phyloP scores from a whole-genome alignment of 768 basidiomycete species.

The Trichaptum fuscoviolaceum region DNA sequence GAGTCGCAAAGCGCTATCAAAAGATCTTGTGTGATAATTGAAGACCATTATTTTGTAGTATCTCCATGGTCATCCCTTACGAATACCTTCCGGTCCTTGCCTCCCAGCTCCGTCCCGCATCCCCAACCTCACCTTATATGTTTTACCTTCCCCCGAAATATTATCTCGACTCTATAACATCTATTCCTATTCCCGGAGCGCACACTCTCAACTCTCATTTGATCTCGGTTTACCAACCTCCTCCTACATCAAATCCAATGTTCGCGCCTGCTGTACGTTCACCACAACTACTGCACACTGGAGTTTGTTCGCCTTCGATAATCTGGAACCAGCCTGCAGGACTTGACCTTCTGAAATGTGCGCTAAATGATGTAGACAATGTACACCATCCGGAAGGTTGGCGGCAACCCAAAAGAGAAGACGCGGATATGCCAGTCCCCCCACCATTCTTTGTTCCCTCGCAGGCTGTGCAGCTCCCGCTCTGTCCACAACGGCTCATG shows the following conservation, averaged over 20 bases:
- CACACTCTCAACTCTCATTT: neutral
- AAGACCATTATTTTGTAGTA: constrained; percentile 29
- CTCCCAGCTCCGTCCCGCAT: constrained; percentile 30
- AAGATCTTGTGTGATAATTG: neutral
- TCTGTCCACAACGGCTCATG: neutral
- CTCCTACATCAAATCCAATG: neutral
- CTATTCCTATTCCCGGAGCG: neutral
- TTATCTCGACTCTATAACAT: constrained; percentile 37
- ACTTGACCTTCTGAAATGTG: neutral
- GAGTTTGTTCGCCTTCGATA: neutral
- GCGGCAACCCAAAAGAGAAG: neutral
- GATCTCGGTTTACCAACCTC: neutral
- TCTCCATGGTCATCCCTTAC: constrained; percentile 59
- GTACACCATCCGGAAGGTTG: neutral
- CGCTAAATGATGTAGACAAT: neutral
- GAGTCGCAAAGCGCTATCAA: constrained; percentile 19
- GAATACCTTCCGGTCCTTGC: constrained; percentile 52
- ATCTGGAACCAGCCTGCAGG: neutral
- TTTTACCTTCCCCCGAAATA: constrained; percentile 42
- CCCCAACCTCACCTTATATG: constrained; percentile 34
- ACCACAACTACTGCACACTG: neutral
- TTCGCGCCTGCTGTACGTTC: neutral
- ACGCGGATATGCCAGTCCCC: neutral
- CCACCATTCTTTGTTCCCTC: neutral
- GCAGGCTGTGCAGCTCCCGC: neutral